Percentiles rank a stretch among this genome's conserved stretches.
phyloP scores from a whole-genome alignment of 371 early-diverging fungal genomes.

The Cokeromyces recurvatus region DNA sequence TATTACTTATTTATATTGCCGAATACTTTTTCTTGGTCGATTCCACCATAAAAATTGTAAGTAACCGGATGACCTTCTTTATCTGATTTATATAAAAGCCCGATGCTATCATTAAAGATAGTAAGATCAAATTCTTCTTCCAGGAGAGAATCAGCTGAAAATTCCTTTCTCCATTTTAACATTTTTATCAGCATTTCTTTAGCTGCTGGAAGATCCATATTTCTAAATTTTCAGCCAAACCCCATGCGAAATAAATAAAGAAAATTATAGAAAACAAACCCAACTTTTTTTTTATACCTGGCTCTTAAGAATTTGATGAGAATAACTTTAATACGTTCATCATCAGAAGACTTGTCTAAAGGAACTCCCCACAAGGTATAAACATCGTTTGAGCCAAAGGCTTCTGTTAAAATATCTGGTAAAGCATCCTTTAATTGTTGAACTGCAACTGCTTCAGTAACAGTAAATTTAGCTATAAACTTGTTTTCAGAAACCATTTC shows the following conservation, averaged over 20 bases:
- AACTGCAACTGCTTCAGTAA: constrained; percentile 38
- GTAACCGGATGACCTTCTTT: constrained; percentile 52
- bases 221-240: constrained; percentile 16
- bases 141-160: constrained; percentile 39
- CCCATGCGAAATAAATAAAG: too few species aligned
- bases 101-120: constrained; percentile 22
- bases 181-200: constrained; percentile 47
- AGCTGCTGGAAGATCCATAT: constrained; percentile 33
- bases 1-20: constrained; percentile 40
- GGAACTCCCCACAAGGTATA: constrained; percentile 50
- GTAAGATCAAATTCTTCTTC: constrained; percentile 32
- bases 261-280: too few species aligned
- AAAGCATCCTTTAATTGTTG: constrained; percentile 40
- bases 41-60: constrained; percentile 57
- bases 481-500: constrained; percentile 10
- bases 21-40: constrained; percentile 55
- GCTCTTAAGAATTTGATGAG: constrained; percentile 56
- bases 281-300: constrained; percentile 26
- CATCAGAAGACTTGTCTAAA: constrained; percentile 36
- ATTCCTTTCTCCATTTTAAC: constrained; percentile 53
- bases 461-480: constrained; percentile 26
- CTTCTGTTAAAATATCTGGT: constrained; percentile 36
- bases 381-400: constrained; percentile 24
- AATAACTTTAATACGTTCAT: constrained; percentile 52
- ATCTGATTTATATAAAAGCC: constrained; percentile 47